Evolutionary conservation across 2,329 filamentous ascomycete genomes (phyloP).

Genomic region (Eutypella sp.): DNA sequence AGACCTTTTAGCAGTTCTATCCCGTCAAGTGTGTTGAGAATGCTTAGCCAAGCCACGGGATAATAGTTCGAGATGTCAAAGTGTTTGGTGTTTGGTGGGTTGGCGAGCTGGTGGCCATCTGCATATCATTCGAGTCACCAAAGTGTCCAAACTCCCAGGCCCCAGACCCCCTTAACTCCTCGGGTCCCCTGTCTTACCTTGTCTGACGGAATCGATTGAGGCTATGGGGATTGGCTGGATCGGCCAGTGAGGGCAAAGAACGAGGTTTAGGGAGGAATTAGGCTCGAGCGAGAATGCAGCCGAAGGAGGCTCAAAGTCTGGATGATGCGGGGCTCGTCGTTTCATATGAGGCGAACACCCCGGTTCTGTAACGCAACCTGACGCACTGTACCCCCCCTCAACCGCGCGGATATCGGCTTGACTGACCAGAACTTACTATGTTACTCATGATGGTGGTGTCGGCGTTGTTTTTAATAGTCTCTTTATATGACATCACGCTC

Average conservation of each 20-base stretch:
- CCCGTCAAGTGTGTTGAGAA: no score
- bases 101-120: not conserved
- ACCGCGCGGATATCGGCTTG: slow-evolving; percentile 5
- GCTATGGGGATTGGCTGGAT: slow-evolving; percentile 15
- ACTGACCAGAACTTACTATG: no score
- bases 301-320: slow-evolving; percentile 16
- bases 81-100: no score
- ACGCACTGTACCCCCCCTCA: slow-evolving; percentile 19
- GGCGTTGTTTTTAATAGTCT: no score
- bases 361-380: slow-evolving; percentile 25
- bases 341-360: slow-evolving; percentile 13
- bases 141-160: not conserved
- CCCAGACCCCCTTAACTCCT: no score
- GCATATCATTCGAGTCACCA: no score
- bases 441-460: no score
- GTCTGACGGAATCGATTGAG: slow-evolving; percentile 14
- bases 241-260: slow-evolving; percentile 6
- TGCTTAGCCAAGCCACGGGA: not conserved
- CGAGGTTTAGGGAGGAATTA: slow-evolving; percentile 1
- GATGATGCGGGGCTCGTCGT: slow-evolving; percentile 4
- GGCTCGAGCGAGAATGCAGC: slow-evolving; percentile 3
- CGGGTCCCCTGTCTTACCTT: slow-evolving; percentile 8
- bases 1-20: no score
- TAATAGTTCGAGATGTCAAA: not conserved
- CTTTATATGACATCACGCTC: no score